Base-by-base conservation (phyloP, 2,329 filamentous ascomycete genomes). In the Lanzia echinophila region DNA sequence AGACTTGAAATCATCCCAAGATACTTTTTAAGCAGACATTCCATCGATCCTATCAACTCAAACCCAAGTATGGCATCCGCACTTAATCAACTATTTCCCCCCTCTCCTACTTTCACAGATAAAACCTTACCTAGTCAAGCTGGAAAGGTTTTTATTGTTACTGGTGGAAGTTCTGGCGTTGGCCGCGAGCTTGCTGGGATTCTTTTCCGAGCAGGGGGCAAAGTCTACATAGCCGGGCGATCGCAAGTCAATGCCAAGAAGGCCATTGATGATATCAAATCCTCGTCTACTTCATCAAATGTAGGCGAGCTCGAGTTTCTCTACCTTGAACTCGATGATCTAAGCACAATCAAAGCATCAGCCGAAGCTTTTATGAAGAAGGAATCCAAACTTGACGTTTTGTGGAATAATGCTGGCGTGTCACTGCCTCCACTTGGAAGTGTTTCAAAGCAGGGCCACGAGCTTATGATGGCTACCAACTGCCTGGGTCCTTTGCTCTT, bases 191-290 rank as follows among this genome's bases (percentile, higher is more conserved):
- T 79, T 7, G 65, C 63, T 49, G 71, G 70, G 36, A 73, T 79
- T 11, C 69, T 81, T 10, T 81, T 79, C 62, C 60, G 63, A 1
- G 69, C 68, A n/a, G 73, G 76, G 42, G 76, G 66, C 34, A 78
- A 68, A 12, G 72, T 79, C 17, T 79, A 79, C 59, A 63, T 79
- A 34, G 74, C 74, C 2, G 71, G 70, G 2, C 72, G 77, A 44
- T 71, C 67, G 62, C 70, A 48, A 57, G 20, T 60, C 8, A 74
- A 72, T 54, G 68, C 68, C 3, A 55, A 59, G 15, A 56, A 47
- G 2, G 69, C 70, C 3, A 74, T 75, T 42, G 32, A 53, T 3
- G 12, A 46, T 13, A 46, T 56, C 17, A 46, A 48, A 12, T 20
- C 44, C 11, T 19, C 45, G 60, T 44, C 53, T 52, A 12, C 52